Base-by-base conservation (phyloP, 768 basidiomycete species). In the Psilocybe sp. region DNA sequence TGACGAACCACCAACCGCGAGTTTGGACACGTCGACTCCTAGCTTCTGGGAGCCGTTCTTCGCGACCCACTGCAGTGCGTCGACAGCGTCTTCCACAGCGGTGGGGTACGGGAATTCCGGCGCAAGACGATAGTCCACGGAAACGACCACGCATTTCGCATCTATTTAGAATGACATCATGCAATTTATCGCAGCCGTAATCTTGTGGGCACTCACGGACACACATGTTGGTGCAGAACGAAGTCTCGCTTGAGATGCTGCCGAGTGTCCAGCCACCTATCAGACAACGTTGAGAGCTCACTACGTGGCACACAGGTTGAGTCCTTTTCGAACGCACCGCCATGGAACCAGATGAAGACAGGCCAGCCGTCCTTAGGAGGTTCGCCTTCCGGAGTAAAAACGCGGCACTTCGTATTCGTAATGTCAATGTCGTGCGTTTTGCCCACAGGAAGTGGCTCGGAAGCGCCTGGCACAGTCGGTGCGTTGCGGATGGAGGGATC, bases 211-310 rank as follows among this genome's bases (percentile, higher is more conserved):
- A 63, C 70, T 49, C 56, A 84, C 84, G 67, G 44, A 76, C 73
- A 66, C 77, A 80, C 73, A 84, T 77, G 44, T 78, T 79, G 1
- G 81, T 82, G 34, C 75, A 71, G 56, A 90, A 85, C 5, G 79
- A 68, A n/a, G 76, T 77, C 51, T 84, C 82, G 19, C 78, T 77
- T 18, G 61, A 60, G 55, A 87, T 84, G 47, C 72, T 81, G 0
- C 88, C 88, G 1, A 89, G 70, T 0, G 86, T 87, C 88, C 88
- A 89, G 32, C 88, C 88, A 37, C 88, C 87, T 85, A 56, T 5
- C 15, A 14, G 14, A 14, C 7, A 34, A 53, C 23, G 23, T 32
- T 5, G 31, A 18, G 4, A 23, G 42, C 20, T 51, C 14, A 28
- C 15, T 10, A n/a, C n/a, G 5, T 35, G 16, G 12, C 15, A 3